Evolutionary conservation across 2,329 filamentous ascomycete genomes (phyloP).

Genomic region (Phyllosticta paracitricarpa): DNA sequence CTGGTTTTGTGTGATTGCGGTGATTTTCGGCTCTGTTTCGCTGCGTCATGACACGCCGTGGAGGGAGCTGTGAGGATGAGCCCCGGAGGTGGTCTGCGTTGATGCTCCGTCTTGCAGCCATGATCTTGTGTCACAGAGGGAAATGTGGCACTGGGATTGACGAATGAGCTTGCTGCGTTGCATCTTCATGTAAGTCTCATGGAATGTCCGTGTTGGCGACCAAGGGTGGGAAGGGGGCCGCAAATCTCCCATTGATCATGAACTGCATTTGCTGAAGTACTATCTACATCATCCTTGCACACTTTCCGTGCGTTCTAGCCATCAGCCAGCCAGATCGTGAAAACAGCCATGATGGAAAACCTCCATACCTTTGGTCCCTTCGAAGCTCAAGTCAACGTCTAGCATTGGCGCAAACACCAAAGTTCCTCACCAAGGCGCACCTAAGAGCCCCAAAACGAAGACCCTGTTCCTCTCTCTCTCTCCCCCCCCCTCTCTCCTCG

Average conservation of each 20-base stretch:
- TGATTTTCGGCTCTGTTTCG: neutral
- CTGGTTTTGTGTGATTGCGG: neutral
- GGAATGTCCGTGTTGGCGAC: neutral
- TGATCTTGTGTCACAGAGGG: neutral
- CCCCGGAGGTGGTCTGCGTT: neutral
- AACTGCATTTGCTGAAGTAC: too few relatives aligned
- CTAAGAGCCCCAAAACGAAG: neutral
- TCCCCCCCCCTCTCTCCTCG: too few relatives aligned
- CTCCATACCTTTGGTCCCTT: too few relatives aligned
- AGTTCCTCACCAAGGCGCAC: too few relatives aligned
- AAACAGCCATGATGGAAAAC: too few relatives aligned
- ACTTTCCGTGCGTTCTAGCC: too few relatives aligned
- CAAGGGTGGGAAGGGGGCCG: neutral
- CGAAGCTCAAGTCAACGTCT: too few relatives aligned
- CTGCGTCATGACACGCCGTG: too few relatives aligned
- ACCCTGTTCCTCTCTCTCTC: neutral
- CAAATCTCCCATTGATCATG: too few relatives aligned
- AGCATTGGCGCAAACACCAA: too few relatives aligned
- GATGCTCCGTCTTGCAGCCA: neutral
- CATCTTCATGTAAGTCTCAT: neutral
- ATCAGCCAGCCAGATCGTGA: too few relatives aligned
- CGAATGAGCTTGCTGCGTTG: neutral
- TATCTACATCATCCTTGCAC: too few relatives aligned
- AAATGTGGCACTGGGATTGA: neutral
- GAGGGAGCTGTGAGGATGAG: neutral